A percentile compares a stretch with the other conserved stretches of the same genome.
Evolutionary conservation across 2,329 filamentous ascomycete species (phyloP).

Genomic region (Botrytis cinerea): DNA sequence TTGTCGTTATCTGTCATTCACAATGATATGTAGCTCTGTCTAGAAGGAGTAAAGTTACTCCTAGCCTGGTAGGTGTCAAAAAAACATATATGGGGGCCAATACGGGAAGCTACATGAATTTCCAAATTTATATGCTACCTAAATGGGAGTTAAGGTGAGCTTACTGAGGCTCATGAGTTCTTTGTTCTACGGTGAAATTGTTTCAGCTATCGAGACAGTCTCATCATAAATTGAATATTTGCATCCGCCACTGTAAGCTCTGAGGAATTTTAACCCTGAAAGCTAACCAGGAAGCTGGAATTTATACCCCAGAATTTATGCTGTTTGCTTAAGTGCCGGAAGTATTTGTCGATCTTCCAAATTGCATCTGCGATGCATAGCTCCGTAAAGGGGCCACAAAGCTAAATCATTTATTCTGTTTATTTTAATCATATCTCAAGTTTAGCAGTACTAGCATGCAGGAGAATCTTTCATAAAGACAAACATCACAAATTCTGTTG

Average conservation of each 20-base stretch:
- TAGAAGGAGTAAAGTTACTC: conserved; percentile 32
- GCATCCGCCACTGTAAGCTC: conserved; percentile 28
- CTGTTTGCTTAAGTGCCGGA: conserved; percentile 16
- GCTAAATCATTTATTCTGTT: conserved; percentile 2
- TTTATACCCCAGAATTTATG: not conserved
- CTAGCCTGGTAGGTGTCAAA: conserved; percentile 31
- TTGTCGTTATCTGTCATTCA: conserved; percentile 35
- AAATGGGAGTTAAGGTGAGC: conserved; percentile 13
- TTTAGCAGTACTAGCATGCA: not conserved
- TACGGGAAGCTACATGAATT: conserved; percentile 30
- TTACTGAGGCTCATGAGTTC: conserved; percentile 26
- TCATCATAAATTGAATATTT: conserved; percentile 30
- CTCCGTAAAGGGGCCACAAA: not conserved
- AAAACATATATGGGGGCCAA: conserved; percentile 25
- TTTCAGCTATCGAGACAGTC: conserved; percentile 36
- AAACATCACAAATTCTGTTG: conserved; percentile 30
- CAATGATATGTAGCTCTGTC: conserved; percentile 27
- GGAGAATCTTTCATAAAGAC: conserved; percentile 21
- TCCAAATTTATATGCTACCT: conserved; percentile 10
- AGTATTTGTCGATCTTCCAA: conserved; percentile 3
- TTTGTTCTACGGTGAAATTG: conserved; percentile 31
- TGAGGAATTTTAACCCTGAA: not conserved
- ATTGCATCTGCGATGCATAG: not conserved
- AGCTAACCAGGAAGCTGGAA: conserved; percentile 17
- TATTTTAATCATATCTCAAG: conserved; percentile 19